Conservation (phyloP, 176 grass and related monocot genomes). For the Rhipidocladum racemiflorum region DNA sequence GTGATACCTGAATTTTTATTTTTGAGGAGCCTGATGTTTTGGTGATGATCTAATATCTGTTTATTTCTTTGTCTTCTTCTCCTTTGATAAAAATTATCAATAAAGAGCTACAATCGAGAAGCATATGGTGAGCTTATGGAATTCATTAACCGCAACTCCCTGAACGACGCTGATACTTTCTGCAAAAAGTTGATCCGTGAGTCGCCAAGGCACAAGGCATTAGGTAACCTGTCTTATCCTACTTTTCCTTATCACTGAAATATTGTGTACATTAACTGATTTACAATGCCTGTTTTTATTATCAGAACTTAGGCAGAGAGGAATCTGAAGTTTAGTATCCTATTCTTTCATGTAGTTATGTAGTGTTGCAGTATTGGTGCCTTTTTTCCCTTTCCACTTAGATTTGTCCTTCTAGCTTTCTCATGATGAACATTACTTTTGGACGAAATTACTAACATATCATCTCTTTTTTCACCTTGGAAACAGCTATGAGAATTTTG, state of each 20-base stretch:
- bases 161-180: constrained; percentile 68
- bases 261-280: neutral
- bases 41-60: neutral
- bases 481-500: constrained; percentile 74
- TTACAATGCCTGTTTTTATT: neutral
- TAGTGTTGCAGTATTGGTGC: neutral
- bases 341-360: neutral
- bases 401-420: neutral
- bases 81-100: neutral
- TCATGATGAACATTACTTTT: neutral
- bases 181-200: constrained; percentile 69
- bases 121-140: constrained; percentile 73
- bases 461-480: constrained; percentile 6
- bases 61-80: neutral
- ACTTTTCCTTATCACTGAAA: neutral
- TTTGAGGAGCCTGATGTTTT: neutral
- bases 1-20: neutral
- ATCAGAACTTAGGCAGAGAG: neutral
- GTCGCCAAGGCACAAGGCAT: constrained; percentile 59
- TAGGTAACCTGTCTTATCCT: constrained; percentile 41
- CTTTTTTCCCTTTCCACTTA: neutral
- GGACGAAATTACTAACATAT: constrained; percentile 15
- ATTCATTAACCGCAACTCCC: constrained; percentile 56
- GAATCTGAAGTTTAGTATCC: neutral
- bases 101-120: constrained; percentile 82